Evolutionary conservation across 208 protist genomes (phyloP).

Genomic region (Tritrichomonas musculus): DNA sequence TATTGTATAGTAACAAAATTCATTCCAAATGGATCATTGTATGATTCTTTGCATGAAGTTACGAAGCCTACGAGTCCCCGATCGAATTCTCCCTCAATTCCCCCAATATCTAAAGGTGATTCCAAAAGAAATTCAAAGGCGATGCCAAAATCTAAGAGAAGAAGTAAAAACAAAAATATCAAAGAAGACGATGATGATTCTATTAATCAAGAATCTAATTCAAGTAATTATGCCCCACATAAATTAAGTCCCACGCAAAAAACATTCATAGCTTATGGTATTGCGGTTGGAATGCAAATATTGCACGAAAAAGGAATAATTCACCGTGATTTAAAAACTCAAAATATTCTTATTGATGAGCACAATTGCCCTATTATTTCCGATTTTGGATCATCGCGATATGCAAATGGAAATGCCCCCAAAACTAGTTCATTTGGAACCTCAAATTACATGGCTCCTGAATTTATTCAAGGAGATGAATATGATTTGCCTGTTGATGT

Average conservation of each 20-base stretch:
- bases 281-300: neutral
- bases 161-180: too few relatives aligned
- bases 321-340: neutral
- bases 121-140: too few relatives aligned
- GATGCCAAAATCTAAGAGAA: too few relatives aligned
- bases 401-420: neutral
- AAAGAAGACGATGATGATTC: too few relatives aligned
- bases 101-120: too few relatives aligned
- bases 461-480: neutral
- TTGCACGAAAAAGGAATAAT: neutral
- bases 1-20: slow-evolving; percentile 11
- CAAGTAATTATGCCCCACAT: too few relatives aligned
- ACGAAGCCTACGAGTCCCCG: neutral
- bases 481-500: neutral
- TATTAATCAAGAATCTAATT: too few relatives aligned
- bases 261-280: neutral
- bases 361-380: slow-evolving; percentile 6
- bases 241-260: neutral
- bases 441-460: slow-evolving; percentile 20
- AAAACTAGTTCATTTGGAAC: neutral
- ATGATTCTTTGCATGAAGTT: neutral
- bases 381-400: neutral
- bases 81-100: too few relatives aligned
- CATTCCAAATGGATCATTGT: slow-evolving; percentile 2
- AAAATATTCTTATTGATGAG: slow-evolving; percentile 16